Percentiles rank a stretch among this genome's conserved stretches.
Conservation (phyloP, 2,329 filamentous ascomycete species). For the Penicillium sp. region DNA sequence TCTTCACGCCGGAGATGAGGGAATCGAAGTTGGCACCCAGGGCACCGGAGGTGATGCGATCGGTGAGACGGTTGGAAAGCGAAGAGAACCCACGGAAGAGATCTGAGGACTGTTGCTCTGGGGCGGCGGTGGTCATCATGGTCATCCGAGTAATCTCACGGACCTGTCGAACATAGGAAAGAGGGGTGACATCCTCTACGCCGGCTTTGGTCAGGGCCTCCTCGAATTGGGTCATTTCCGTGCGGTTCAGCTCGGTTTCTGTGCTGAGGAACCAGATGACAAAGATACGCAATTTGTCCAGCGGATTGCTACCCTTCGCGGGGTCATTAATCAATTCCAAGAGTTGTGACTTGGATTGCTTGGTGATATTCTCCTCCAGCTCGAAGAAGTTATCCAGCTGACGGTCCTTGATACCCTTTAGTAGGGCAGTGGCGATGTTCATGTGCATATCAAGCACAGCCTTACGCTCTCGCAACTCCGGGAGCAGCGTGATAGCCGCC, state of each 20-base stretch:
- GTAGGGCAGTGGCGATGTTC: slow-evolving; percentile 85
- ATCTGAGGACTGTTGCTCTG: slow-evolving; percentile 68
- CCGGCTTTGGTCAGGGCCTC: slow-evolving; percentile 79
- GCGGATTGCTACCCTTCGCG: slow-evolving; percentile 80
- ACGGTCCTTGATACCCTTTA: slow-evolving; percentile 88
- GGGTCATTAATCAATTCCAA: slow-evolving; percentile 82
- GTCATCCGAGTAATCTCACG: slow-evolving; percentile 97
- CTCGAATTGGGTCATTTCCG: slow-evolving; percentile 85
- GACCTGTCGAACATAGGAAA: slow-evolving; percentile 88
- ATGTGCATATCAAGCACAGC: slow-evolving; percentile 97
- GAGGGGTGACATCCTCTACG: slow-evolving; percentile 71
- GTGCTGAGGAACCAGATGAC: slow-evolving; percentile 97
- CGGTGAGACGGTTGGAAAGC: slow-evolving; percentile 88
- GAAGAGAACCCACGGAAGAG: slow-evolving; percentile 93
- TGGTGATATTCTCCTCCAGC: slow-evolving; percentile 88
- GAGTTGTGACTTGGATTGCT: slow-evolving; percentile 87
- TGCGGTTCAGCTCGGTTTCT: slow-evolving; percentile 81
- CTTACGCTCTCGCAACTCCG: slow-evolving; percentile 91
- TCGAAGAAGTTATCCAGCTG: slow-evolving; percentile 97
- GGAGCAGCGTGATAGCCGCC: slow-evolving; percentile 89
- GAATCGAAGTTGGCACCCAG: slow-evolving; percentile 88
- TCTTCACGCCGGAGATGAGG: slow-evolving; percentile 94
- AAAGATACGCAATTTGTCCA: slow-evolving; percentile 91
- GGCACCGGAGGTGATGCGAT: slow-evolving; percentile 91
- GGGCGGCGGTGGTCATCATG: slow-evolving; percentile 83